phyloP scores from a whole-genome alignment of 805 yeast genomes.

The Cephaloascus albidus region DNA sequence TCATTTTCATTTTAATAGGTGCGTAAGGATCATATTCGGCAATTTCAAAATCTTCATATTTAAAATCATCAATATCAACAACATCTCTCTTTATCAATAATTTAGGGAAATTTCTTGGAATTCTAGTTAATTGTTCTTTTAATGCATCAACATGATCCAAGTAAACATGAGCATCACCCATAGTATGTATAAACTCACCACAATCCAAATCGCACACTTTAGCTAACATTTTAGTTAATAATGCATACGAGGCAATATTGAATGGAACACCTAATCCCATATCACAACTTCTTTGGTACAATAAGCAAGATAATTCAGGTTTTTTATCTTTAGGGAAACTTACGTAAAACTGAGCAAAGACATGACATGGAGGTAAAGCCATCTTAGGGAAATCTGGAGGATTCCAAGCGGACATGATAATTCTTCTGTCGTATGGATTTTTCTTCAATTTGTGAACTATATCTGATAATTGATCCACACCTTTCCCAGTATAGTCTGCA shows the following conservation, averaged over 20 bases:
- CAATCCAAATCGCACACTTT: constrained; percentile 91
- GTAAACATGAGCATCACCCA: constrained; percentile 97
- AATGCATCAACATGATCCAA: constrained; percentile 89
- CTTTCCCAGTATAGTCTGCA: constrained; percentile 78
- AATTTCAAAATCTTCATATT: constrained; percentile 80
- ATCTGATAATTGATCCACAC: constrained; percentile 81
- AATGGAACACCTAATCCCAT: constrained; percentile 99
- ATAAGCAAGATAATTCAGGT: constrained; percentile 74
- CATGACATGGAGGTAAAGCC: constrained; percentile 99
- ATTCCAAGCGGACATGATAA: constrained; percentile 96
- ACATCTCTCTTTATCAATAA: constrained; percentile 62
- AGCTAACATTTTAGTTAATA: constrained; percentile 91
- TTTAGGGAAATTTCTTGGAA: constrained; percentile 76
- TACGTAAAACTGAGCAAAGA: constrained; percentile 91
- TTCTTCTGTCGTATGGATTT: constrained; percentile 91
- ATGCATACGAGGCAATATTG: constrained; percentile 93
- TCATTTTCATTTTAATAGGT: constrained; percentile 92
- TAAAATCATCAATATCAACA: constrained; percentile 74
- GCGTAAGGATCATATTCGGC: constrained; percentile 72
- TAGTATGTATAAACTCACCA: constrained; percentile 89
- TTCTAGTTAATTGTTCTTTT: constrained; percentile 65
- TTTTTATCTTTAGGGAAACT: constrained; percentile 55
- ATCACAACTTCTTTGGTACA: constrained; percentile 97
- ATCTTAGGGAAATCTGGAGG: constrained; percentile 88
- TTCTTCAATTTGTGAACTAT: constrained; percentile 72